phyloP scores from a whole-genome alignment of 2,329 filamentous ascomycete genomes.

The Pestalotiopsis sp. region DNA sequence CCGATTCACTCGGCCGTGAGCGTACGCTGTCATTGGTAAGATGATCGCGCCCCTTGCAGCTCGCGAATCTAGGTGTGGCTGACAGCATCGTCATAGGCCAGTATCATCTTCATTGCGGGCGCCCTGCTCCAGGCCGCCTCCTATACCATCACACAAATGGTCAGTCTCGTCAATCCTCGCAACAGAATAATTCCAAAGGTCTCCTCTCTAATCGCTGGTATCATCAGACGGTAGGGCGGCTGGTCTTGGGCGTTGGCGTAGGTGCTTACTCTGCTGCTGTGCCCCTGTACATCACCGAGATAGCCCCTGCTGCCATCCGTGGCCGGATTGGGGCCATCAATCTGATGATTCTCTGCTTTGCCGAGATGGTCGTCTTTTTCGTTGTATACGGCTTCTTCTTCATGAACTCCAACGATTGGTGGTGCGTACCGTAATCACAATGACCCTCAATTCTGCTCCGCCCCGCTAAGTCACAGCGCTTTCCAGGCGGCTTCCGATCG shows the following conservation, averaged over 20 bases:
- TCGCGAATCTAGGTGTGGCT: neutral
- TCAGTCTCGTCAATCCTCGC: slow-evolving; percentile 14
- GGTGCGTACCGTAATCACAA: slow-evolving; percentile 17
- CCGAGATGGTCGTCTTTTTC: slow-evolving; percentile 33
- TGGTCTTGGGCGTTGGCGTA: slow-evolving; percentile 30
- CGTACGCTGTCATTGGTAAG: slow-evolving; percentile 28
- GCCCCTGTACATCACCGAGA: slow-evolving; percentile 33
- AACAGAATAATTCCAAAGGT: neutral
- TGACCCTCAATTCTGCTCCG: neutral
- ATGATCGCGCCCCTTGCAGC: too few relatives aligned
- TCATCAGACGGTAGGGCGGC: slow-evolving; percentile 24
- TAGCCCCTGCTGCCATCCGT: slow-evolving; percentile 29
- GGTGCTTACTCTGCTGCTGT: slow-evolving; percentile 33
- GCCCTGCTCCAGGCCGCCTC: slow-evolving; percentile 26
- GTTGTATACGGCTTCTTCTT: slow-evolving; percentile 31
- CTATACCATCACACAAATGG: slow-evolving; percentile 27
- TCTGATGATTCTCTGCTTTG: slow-evolving; percentile 34
- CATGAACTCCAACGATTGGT: slow-evolving; percentile 30
- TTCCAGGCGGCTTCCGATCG: slow-evolving; percentile 26
- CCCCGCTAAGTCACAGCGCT: too few relatives aligned
- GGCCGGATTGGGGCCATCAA: slow-evolving; percentile 32
- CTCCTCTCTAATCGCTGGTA: neutral
- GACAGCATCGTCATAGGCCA: slow-evolving; percentile 12
- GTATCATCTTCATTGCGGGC: slow-evolving; percentile 27
- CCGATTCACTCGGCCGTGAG: slow-evolving; percentile 30